phyloP scores from a whole-genome alignment of 108 stramenopile genomes.

The Mediolabrus comicus region DNA sequence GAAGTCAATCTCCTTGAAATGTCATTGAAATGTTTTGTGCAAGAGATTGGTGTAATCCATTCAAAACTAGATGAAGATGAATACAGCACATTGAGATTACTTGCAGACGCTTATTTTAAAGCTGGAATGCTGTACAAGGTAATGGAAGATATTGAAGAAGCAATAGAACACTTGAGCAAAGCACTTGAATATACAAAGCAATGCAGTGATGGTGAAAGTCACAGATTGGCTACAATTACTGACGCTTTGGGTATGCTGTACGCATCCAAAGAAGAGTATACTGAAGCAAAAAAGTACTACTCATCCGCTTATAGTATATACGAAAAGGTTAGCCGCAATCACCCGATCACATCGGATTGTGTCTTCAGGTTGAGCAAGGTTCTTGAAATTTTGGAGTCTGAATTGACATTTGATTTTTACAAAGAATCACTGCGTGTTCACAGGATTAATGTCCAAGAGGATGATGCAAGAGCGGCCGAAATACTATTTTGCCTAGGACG shows the following conservation, averaged over 20 bases:
- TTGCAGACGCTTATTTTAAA: slow-evolving; percentile 27
- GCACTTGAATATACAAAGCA: slow-evolving; percentile 23
- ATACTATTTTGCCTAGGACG: slow-evolving; percentile 39
- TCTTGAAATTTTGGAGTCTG: slow-evolving; percentile 29
- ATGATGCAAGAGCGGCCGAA: slow-evolving; percentile 29
- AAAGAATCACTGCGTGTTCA: slow-evolving; percentile 41
- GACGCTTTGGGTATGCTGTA: slow-evolving; percentile 43
- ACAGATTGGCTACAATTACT: slow-evolving; percentile 21
- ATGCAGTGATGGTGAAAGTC: slow-evolving; percentile 2
- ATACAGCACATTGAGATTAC: slow-evolving; percentile 6
- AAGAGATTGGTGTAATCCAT: slow-evolving; percentile 35
- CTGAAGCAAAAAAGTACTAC: slow-evolving; percentile 29
- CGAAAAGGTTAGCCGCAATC: slow-evolving; percentile 37
- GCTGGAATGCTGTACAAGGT: slow-evolving; percentile 27
- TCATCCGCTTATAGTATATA: slow-evolving; percentile 39
- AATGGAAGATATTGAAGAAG: slow-evolving; percentile 16
- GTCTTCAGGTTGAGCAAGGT: slow-evolving; percentile 31
- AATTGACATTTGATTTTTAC: slow-evolving; percentile 41
- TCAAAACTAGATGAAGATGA: slow-evolving; percentile 26
- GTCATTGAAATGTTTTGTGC: slow-evolving; percentile 31
- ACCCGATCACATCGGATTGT: slow-evolving; percentile 37
- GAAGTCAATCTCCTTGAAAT: slow-evolving; percentile 39
- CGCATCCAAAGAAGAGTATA: slow-evolving; percentile 26
- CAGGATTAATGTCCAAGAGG: slow-evolving; percentile 25
- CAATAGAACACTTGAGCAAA: slow-evolving; percentile 32